Conservation (phyloP, 495 filamentous ascomycete genomes). For the Aspergillus sclerotioniger region DNA sequence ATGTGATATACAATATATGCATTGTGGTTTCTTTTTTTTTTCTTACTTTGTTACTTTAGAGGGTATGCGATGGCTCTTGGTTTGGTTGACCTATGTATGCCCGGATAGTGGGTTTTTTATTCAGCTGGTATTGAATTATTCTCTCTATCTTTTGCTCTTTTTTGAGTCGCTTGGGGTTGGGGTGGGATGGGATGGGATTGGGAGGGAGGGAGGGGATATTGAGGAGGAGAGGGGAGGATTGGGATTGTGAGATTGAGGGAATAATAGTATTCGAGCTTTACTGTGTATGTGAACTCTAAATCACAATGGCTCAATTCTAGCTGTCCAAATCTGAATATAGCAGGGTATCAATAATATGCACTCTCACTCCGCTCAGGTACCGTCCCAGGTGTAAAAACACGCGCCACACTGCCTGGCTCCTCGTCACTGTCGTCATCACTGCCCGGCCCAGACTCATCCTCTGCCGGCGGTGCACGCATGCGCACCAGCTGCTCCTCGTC, state of each 20-base stretch:
- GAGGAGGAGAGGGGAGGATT: not conserved
- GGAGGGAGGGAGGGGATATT: not conserved
- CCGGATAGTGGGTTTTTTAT: too few species aligned
- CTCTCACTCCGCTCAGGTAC: conserved; percentile 40
- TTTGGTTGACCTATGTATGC: not conserved
- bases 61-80: not conserved
- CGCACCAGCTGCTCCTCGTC: conserved; percentile 54
- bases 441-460: conserved; percentile 31
- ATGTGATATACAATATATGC: too few species aligned
- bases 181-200: not conserved
- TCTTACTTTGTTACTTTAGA: not conserved
- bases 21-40: too few species aligned
- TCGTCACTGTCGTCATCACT: conserved; percentile 48
- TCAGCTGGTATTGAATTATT: not conserved
- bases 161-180: too few species aligned
- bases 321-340: not conserved
- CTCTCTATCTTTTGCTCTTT: not conserved
- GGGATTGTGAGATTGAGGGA: not conserved
- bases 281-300: too few species aligned
- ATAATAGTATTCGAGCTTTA: too few species aligned
- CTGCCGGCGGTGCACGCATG: conserved; percentile 44
- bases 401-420: conserved; percentile 37
- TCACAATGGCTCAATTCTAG: too few species aligned
- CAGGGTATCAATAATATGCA: conserved; percentile 49
- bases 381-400: conserved; percentile 42